Percentiles rank a stretch among this genome's conserved stretches.
Evolutionary conservation across 768 basidiomycete genomes (phyloP).

Genomic region (Russula sp.): DNA sequence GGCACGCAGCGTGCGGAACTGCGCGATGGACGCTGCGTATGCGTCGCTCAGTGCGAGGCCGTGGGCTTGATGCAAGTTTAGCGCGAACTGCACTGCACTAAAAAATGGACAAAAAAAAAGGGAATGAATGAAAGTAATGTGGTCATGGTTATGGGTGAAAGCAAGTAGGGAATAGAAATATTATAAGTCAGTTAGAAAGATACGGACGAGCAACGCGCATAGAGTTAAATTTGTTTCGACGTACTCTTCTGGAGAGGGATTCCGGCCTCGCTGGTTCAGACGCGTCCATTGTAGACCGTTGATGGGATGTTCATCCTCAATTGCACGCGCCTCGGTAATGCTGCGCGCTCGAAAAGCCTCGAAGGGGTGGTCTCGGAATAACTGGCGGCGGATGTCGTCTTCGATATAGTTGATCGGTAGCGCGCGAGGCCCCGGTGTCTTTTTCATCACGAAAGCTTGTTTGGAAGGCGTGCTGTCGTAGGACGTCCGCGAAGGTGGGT

Average conservation of each 20-base stretch:
- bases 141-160: too few species aligned
- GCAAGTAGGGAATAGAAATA: background rate
- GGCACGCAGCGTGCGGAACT: too few species aligned
- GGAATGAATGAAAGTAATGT: too few species aligned
- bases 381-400: constrained; percentile 80
- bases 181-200: background rate
- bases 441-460: constrained; percentile 10
- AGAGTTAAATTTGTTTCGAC: constrained; percentile 29
- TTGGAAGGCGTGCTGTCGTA: constrained; percentile 37
- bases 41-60: constrained; percentile 62
- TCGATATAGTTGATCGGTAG: constrained; percentile 68
- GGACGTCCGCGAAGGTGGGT: constrained; percentile 48
- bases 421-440: constrained; percentile 29
- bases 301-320: constrained; percentile 50
- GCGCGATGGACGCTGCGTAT: constrained; percentile 69
- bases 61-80: constrained; percentile 68
- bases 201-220: background rate
- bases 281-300: constrained; percentile 65
- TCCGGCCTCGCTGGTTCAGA: constrained; percentile 71
- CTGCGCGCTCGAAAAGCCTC: constrained; percentile 80
- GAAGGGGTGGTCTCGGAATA: constrained; percentile 95
- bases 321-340: constrained; percentile 60
- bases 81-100: constrained; percentile 75
- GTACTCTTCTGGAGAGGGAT: constrained; percentile 88
- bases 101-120: too few species aligned